Conservation (phyloP, 2,329 filamentous ascomycete genomes). For the Xylariaceae sp. region DNA sequence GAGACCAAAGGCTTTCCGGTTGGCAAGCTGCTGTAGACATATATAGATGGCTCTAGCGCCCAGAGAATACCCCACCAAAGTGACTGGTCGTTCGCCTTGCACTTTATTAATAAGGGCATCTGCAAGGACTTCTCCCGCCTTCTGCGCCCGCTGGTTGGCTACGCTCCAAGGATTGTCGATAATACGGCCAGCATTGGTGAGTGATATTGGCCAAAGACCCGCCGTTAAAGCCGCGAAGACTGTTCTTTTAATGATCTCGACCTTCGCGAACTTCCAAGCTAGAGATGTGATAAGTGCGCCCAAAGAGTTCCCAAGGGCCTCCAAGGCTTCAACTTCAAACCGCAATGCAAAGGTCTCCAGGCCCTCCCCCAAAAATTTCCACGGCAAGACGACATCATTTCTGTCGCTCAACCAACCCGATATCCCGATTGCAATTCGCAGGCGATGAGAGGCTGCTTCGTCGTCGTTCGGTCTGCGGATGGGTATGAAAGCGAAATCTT, state of each 20-base stretch:
- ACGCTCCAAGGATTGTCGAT: conserved; percentile 80
- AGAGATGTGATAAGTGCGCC: conserved; percentile 73
- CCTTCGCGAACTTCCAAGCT: conserved; percentile 71
- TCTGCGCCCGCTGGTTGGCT: conserved; percentile 73
- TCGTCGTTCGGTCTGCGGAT: conserved; percentile 48
- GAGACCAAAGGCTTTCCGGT: conserved; percentile 75
- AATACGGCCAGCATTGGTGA: conserved; percentile 65
- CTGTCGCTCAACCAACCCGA: conserved; percentile 76
- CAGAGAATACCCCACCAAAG: conserved; percentile 75
- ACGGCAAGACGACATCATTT: conserved; percentile 69
- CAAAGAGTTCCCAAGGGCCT: conserved; percentile 74
- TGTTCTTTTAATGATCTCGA: conserved; percentile 46
- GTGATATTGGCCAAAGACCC: conserved; percentile 57
- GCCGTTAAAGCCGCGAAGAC: conserved; percentile 55
- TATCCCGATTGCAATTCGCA: conserved; percentile 77
- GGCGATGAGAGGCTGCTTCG: conserved; percentile 53
- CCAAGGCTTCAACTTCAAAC: conserved; percentile 75
- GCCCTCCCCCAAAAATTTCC: conserved; percentile 65
- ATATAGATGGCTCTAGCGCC: conserved; percentile 78
- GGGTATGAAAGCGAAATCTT: conserved; percentile 85
- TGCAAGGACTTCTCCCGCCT: conserved; percentile 65
- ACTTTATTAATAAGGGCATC: conserved; percentile 79
- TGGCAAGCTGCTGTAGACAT: conserved; percentile 72
- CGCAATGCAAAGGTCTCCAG: conserved; percentile 78
- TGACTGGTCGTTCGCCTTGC: conserved; percentile 78